Base-by-base conservation (phyloP, 495 filamentous ascomycete species). In the Aspergillus heteromorphus region DNA sequence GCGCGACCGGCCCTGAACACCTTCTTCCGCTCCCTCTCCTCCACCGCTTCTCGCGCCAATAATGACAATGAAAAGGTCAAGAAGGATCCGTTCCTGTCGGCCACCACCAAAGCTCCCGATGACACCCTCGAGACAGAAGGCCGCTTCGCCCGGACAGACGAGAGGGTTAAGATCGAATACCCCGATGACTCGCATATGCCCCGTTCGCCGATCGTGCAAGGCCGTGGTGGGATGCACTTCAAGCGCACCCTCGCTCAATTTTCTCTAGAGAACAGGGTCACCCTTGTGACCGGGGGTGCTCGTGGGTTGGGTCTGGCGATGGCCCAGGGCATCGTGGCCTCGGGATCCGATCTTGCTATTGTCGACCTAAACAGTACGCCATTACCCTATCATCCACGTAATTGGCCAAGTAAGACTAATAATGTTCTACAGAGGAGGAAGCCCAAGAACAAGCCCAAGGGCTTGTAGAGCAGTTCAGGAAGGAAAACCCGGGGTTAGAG, bases 351-450 rank as follows among this genome's bases (percentile, higher is more conserved):
- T 68, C 78, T 96, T 56, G 92, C 92, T 7, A 87, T 97, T 73
- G 88, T 96, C 14, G 92, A 97, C 71, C 67, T 96, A 68, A 96
- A 96, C 69, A 86, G 91, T 95, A 72, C 45, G 86, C 81, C 9
- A n/a, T 4, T 47, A 19, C 18, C 31, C 1, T 4, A 49, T 20
- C 19, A 30, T 51, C 16, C 20, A 6, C 17, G 23, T 29, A 7
- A 10, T 29, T 13, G 25, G 7, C 13, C 14, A 54, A 21, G 57
- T 73, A 29, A 68, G 25, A 9, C 8, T 13, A 29, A 68, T 25
- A 9, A 9, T 13, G 13, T 30, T 40, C 2, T 45, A 59, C 60
- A 93, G 88, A 86, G 77, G 87, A 89, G 11, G 91, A 95, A 70
- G 92, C 90, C n/a, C 76, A 81, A 58, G 80, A 81, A 59, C 86